Base-by-base conservation (phyloP, 352 stramenopile genomes). In the Globisporangium okanoganense region DNA sequence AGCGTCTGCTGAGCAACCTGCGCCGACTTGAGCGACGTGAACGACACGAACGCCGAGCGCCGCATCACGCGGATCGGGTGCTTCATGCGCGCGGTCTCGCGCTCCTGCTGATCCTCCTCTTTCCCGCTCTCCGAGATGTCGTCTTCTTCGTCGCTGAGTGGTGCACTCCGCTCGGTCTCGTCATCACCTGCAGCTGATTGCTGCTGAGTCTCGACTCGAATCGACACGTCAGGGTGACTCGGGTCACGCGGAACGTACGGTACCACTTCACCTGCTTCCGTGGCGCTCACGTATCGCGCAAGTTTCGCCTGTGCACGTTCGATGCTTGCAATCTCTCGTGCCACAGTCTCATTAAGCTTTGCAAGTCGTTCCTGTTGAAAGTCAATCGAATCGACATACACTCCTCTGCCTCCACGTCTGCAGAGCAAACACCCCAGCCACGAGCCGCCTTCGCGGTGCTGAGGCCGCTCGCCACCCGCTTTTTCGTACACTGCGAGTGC, bases 1-100 rank as follows among this genome's bases (percentile, higher is more conserved):
- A 92, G 65, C 4, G 79, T 73, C 44, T 94, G 82, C 64, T 92
- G 82, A 7, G 79, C 81, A 16, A 85, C 72, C 40, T 94, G 85
- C 9, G 79, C 68, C 20, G 85, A 85, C 65, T 79, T 82, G 29
- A 94, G 73, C 43, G 80, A 88, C 41, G 70, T 79, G 62, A 92
- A 94, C 14, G 74, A 88, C n/a, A 94, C 68, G 60, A 94, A 94
- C 48, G 85, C 85, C 2, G 78, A 71, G 29, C 76, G 71, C 10
- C 76, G 78, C 81, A 90, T 91, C 25, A 88, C 77, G 5, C 72
- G 66, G 33, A 87, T 83, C 22, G 80, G 78, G n/a, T 68, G 61
- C 55, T 85, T 50, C 36, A 78, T 77, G 10, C 79, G 75, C 40
- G 69, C 58, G 9, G 69, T 57, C 10, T 89, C 77, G 18, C 78